Evolutionary conservation across 805 yeast species (phyloP).

Genomic region (Saccharomyces kudriavzevii): DNA sequence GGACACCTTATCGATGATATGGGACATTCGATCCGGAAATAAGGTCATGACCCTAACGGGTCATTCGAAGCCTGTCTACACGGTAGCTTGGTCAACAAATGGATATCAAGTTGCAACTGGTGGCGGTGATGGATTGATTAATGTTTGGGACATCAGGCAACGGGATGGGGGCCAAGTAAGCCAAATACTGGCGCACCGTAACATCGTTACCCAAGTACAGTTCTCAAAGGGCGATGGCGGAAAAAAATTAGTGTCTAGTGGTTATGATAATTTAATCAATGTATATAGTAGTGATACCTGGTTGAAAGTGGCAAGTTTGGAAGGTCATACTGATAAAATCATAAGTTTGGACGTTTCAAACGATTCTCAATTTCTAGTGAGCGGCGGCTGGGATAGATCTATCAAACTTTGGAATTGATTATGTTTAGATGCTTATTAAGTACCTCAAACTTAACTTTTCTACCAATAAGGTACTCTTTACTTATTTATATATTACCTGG

Average conservation of each 20-base stretch:
- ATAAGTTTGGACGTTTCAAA: constrained; percentile 55
- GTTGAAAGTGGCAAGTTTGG: constrained; percentile 45
- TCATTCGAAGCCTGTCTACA: constrained; percentile 65
- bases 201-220: constrained; percentile 57
- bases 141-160: constrained; percentile 79
- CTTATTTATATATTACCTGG: background rate
- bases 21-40: constrained; percentile 83
- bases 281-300: constrained; percentile 66
- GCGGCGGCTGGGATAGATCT: constrained; percentile 81
- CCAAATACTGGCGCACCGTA: constrained; percentile 68
- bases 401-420: constrained; percentile 50
- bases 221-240: constrained; percentile 39
- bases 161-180: constrained; percentile 15
- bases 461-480: background rate
- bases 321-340: constrained; percentile 59
- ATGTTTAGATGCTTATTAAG: background rate
- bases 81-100: constrained; percentile 65
- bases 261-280: constrained; percentile 65
- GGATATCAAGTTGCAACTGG: constrained; percentile 76
- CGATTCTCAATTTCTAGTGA: constrained; percentile 39
- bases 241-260: constrained; percentile 46
- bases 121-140: constrained; percentile 70
- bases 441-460: background rate
- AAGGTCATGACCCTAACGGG: constrained; percentile 50
- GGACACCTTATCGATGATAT: constrained; percentile 63